Conservation (phyloP, 805 yeast genomes). For the Candida broadrunensis region DNA sequence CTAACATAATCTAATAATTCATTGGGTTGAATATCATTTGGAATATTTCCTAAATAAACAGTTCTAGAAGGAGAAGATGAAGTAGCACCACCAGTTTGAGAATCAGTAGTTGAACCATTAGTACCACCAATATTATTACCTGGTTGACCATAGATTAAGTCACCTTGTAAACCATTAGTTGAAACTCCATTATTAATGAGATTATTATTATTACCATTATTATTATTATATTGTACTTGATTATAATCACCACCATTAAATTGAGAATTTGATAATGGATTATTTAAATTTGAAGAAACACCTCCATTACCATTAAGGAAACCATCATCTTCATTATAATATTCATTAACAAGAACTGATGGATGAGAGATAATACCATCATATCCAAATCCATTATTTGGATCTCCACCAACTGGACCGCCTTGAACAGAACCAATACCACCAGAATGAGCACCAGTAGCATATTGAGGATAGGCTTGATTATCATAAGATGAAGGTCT, state of each 20-base stretch:
- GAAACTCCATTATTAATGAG: background rate
- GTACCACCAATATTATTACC: constrained; percentile 1
- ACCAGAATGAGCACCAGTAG: constrained; percentile 7
- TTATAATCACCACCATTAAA: constrained; percentile 1
- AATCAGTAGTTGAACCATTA: constrained; percentile 6
- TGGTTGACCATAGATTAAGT: background rate
- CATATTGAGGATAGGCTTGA: constrained; percentile 17
- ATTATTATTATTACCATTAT: background rate
- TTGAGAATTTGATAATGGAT: background rate
- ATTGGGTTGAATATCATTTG: constrained; percentile 73
- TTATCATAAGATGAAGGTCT: constrained; percentile 14
- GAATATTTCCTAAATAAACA: constrained; percentile 86
- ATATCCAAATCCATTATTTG: constrained; percentile 9
- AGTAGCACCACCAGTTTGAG: background rate
- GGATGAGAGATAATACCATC: constrained; percentile 6
- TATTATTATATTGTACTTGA: background rate
- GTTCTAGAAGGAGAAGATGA: constrained; percentile 72
- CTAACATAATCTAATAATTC: constrained; percentile 87
- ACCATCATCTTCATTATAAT: constrained; percentile 20
- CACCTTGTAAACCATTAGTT: background rate
- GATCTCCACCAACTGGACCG: constrained; percentile 1
- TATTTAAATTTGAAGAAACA: constrained; percentile 1
- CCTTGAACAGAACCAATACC: constrained; percentile 3
- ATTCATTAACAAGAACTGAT: constrained; percentile 14
- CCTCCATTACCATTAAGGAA: constrained; percentile 13